A percentile compares a stretch with the other conserved stretches of the same genome.
phyloP scores from a whole-genome alignment of 2,329 filamentous ascomycete species.

The Microcyclosporella mali region DNA sequence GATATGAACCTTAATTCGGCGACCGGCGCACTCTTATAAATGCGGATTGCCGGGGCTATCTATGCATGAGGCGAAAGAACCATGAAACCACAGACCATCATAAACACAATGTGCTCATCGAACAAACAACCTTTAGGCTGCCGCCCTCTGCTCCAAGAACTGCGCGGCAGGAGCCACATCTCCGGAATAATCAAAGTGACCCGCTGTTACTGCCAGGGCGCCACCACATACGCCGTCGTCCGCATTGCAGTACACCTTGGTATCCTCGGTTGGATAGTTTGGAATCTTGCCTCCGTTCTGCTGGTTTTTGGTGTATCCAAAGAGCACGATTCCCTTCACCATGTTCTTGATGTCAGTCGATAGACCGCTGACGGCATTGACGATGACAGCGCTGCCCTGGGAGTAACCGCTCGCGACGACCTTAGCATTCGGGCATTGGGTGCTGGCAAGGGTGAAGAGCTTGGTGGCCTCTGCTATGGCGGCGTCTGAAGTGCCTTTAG shows the following conservation, averaged over 20 bases:
- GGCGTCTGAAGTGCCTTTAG: constrained; percentile 7
- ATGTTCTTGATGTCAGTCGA: background rate
- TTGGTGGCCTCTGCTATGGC: constrained; percentile 8
- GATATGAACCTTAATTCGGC: too few species aligned
- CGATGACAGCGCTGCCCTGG: constrained; percentile 36
- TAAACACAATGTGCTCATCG: too few species aligned
- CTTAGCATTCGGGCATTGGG: constrained; percentile 11
- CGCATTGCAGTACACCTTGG: constrained; percentile 32
- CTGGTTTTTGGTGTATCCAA: constrained; percentile 35
- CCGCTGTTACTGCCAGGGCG: constrained; percentile 26
- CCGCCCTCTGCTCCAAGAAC: constrained; percentile 4
- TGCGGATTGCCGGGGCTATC: too few species aligned
- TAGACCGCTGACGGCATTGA: constrained; percentile 28
- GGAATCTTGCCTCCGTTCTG: constrained; percentile 33
- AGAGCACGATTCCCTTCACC: constrained; percentile 31
- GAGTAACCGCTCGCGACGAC: constrained; percentile 12
- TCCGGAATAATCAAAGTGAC: constrained; percentile 28
- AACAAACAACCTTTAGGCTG: background rate
- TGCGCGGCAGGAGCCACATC: constrained; percentile 2
- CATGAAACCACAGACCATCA: too few species aligned
- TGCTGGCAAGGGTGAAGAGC: constrained; percentile 12
- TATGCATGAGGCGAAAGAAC: too few species aligned
- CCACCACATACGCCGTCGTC: constrained; percentile 32
- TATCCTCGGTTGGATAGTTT: constrained; percentile 27
- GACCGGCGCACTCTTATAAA: too few species aligned